phyloP scores from a whole-genome alignment of 257 asterid species.

The Fraxinus excelsior region DNA sequence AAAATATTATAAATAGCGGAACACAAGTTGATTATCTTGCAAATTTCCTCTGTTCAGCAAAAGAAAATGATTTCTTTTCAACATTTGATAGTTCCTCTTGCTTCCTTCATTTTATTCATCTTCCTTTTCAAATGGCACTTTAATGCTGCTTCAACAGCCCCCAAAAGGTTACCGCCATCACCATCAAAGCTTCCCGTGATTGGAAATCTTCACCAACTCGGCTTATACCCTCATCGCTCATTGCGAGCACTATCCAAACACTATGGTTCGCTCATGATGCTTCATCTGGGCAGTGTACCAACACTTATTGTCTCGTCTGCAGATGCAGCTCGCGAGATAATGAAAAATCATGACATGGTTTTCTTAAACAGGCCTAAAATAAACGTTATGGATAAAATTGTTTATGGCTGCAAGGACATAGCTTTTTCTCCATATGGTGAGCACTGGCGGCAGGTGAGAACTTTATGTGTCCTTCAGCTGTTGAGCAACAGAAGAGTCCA shows the following conservation, averaged over 20 bases:
- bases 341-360: not conserved
- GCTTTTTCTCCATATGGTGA: slow-evolving; percentile 2
- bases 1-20: no score
- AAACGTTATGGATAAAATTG: not conserved
- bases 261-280: not conserved
- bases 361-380: not conserved
- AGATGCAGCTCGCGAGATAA: not conserved
- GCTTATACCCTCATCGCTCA: not conserved
- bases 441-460: slow-evolving; percentile 4
- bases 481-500: not conserved
- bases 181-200: not conserved
- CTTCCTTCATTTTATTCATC: not conserved
- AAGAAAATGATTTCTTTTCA: not conserved
- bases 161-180: not conserved
- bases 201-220: not conserved
- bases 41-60: not conserved
- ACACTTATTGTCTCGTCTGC: not conserved
- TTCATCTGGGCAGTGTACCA: not conserved
- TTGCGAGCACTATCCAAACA: not conserved
- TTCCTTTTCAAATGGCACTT: not conserved
- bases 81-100: not conserved
- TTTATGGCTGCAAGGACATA: not conserved
- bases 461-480: not conserved
- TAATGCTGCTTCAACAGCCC: not conserved
- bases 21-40: not conserved